Evolutionary conservation across 352 stramenopile species (phyloP).

Genomic region (Phytopythium chamaehyphon): DNA sequence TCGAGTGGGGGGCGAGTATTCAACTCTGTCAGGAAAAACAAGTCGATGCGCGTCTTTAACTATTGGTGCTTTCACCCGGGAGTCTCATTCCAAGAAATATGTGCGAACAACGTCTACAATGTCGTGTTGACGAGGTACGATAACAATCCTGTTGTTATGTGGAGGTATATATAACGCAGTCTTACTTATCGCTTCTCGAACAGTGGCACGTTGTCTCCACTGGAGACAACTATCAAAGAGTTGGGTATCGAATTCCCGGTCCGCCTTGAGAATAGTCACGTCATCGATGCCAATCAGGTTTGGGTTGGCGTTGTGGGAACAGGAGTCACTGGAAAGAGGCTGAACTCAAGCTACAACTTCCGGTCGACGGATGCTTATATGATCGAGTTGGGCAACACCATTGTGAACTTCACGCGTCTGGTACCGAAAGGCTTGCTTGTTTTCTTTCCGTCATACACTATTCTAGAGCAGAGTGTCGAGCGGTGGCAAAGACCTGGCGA

Average conservation of each 20-base stretch:
- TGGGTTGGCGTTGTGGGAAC: constrained; percentile 90
- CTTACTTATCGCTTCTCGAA: not conserved
- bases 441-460: constrained; percentile 99
- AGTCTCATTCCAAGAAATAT: constrained; percentile 95
- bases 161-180: not conserved
- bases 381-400: constrained; percentile 94
- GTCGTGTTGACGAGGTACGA: constrained; percentile 87
- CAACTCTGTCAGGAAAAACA: constrained; percentile 44
- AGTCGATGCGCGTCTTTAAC: constrained; percentile 88
- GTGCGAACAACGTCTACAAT: constrained; percentile 88
- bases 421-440: constrained; percentile 97
- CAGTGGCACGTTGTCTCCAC: constrained; percentile 96
- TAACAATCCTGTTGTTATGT: constrained; percentile 2
- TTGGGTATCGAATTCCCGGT: constrained; percentile 96
- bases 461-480: constrained; percentile 87
- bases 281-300: constrained; percentile 90
- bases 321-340: constrained; percentile 89
- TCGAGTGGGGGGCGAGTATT: constrained; percentile 42
- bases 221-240: constrained; percentile 96
- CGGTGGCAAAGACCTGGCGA: constrained; percentile 57
- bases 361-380: constrained; percentile 93
- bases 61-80: constrained; percentile 99
- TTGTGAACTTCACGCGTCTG: constrained; percentile 93
- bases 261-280: constrained; percentile 97
- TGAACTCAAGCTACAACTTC: constrained; percentile 95